phyloP scores from a whole-genome alignment of 1,284 basidiomycete genomes.

The Marasmius fiardii region DNA sequence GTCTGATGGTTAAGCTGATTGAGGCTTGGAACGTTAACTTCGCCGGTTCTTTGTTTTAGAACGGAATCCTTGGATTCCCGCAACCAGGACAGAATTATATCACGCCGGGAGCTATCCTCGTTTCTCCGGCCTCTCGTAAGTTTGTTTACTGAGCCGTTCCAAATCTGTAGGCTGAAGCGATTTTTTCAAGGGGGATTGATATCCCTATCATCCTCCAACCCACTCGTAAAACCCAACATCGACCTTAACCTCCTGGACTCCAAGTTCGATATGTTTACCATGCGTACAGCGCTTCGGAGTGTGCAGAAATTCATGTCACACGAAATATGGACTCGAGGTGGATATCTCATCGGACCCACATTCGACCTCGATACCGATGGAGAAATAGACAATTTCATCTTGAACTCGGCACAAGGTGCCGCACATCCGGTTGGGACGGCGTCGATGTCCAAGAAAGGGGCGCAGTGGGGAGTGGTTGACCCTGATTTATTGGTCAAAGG shows the following conservation, averaged over 20 bases:
- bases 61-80: conserved; percentile 4
- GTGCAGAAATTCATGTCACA: conserved; percentile 27
- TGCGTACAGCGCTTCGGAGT: conserved; percentile 29
- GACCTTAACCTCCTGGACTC: conserved; percentile 31
- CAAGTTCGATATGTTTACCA: conserved; percentile 32
- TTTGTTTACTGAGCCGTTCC: conserved; percentile 5
- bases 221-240: conserved; percentile 36
- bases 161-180: neutral
- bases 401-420: conserved; percentile 13
- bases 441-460: conserved; percentile 25
- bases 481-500: conserved; percentile 39
- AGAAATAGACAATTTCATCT: conserved; percentile 21
- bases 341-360: conserved; percentile 24
- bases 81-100: conserved; percentile 26
- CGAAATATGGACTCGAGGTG: conserved; percentile 30
- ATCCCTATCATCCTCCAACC: conserved; percentile 28
- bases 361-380: conserved; percentile 1
- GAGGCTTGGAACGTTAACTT: conserved; percentile 5
- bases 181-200: conserved; percentile 33
- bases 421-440: conserved; percentile 27
- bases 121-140: conserved; percentile 34
- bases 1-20: conserved; percentile 12
- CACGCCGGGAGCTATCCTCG: conserved; percentile 22
- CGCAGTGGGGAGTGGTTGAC: conserved; percentile 41
- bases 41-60: conserved; percentile 5